These are phyloP conservation scores for Diaporthe ampelina DNA, from an alignment of 2,329 filamentous ascomycete species.

Conservation along the genomic window DNA sequence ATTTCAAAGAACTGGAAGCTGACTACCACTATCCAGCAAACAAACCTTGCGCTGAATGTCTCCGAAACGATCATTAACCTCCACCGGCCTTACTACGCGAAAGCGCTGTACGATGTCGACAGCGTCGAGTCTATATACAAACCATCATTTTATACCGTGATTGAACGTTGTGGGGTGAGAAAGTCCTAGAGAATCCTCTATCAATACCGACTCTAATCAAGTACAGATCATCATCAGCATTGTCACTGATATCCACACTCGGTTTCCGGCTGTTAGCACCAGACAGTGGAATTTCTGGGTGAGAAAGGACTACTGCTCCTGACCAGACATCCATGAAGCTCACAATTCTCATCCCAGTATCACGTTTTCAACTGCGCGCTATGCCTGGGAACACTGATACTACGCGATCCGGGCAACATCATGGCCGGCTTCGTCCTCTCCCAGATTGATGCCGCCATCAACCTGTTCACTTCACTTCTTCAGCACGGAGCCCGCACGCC, in stretches of 20 bases:
- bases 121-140: slow-evolving; percentile 6
- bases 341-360: slow-evolving; percentile 3
- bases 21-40: not conserved
- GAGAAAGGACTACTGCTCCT: not conserved
- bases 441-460: slow-evolving; percentile 32
- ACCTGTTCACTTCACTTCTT: slow-evolving; percentile 28
- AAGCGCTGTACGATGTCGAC: slow-evolving; percentile 8
- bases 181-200: too few relatives aligned
- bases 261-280: slow-evolving; percentile 28
- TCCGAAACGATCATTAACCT: slow-evolving; percentile 11
- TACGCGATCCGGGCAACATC: slow-evolving; percentile 26
- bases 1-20: not conserved
- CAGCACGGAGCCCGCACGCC: slow-evolving; percentile 26
- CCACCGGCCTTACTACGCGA: slow-evolving; percentile 1
- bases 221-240: slow-evolving; percentile 14
- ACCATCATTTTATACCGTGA: not conserved
- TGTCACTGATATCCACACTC: slow-evolving; percentile 32
- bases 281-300: slow-evolving; percentile 35
- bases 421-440: slow-evolving; percentile 28
- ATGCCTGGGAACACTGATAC: slow-evolving; percentile 19
- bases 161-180: not conserved
- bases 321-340: not conserved
- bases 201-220: not conserved
- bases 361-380: slow-evolving; percentile 29
- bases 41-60: not conserved